These are phyloP conservation scores for Macaranga tanarius DNA, from an alignment of 441 rosid species.

Conservation along the genomic window DNA sequence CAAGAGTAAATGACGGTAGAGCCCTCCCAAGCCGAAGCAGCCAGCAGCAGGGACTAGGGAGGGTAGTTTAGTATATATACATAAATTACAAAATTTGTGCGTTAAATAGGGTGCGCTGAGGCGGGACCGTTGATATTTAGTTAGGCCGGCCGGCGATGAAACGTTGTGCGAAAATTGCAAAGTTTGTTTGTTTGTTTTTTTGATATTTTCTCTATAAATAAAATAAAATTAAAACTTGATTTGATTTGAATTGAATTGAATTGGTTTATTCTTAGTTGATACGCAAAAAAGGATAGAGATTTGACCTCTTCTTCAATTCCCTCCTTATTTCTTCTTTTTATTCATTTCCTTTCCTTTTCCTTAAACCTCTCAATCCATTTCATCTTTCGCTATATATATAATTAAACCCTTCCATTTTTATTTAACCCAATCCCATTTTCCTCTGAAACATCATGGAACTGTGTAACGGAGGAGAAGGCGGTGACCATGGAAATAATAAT, in stretches of 20 bases:
- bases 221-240: no score
- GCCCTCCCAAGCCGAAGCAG: no score
- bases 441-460: no score
- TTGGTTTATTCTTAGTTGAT: not conserved
- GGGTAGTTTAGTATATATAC: not conserved
- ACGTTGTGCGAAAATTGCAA: not conserved
- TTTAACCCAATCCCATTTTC: no score
- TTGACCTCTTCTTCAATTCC: conserved; percentile 10
- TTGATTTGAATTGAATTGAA: no score
- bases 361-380: conserved; percentile 1
- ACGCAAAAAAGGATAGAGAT: not conserved
- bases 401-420: not conserved
- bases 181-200: no score
- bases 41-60: no score
- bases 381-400: not conserved
- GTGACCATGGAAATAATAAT: no score
- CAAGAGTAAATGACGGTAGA: no score
- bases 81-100: not conserved
- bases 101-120: not conserved
- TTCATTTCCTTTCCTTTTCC: not conserved
- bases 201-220: no score
- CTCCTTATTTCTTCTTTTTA: not conserved
- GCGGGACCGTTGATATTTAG: not conserved
- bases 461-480: no score
- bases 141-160: conserved; percentile 2